Base-by-base conservation (phyloP, 441 rosid species). In the Macaranga tanarius region DNA sequence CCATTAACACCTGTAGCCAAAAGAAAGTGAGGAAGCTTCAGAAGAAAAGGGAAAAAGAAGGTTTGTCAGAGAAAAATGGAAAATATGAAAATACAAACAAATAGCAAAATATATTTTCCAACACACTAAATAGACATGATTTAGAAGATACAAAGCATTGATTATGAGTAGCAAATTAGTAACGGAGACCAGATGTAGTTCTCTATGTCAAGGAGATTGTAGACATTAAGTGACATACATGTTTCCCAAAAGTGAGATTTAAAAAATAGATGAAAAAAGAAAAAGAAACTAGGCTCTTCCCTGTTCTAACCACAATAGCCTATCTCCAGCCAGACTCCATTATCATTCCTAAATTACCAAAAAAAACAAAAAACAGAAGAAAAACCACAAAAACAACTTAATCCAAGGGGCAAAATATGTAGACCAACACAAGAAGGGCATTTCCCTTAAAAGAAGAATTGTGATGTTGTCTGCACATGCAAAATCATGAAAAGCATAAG, bases 1-100 rank as follows among this genome's bases (percentile, higher is more conserved):
- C 96, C 84, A 85, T 87, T 84, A 90, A 84, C 77, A 96, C 87
- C 99, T 96, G 83, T 80, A 73, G 74, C 62, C 69, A 70, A 40
- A 74, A 17, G 67, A 80, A 60, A 69, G 55, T 56, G 23, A 62
- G 19, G 65, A 77, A 63, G 63, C 73, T 72, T 66, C 74, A 56
- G 48, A 63, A 64, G 62, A 59, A 23, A 44, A 62, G 47, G 62
- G 38, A 50, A 54, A 65, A 22, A 23, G 68, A 62, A 56, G 15
- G 47, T 28, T 22, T 56, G 2, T 2, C 17, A 5, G 11, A 7
- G 9, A 57, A 44, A 12, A 38, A n/a, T 2, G 10, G 54, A 59
- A 44, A 20, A 54, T 3, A 54, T 10, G 34, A 22, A 31, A 19
- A 65, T 62, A 13, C 44, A 72, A 19, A 44, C 20, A 47, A 70